phyloP scores from a whole-genome alignment of 352 stramenopile genomes.

The Phytophthora vignae region DNA sequence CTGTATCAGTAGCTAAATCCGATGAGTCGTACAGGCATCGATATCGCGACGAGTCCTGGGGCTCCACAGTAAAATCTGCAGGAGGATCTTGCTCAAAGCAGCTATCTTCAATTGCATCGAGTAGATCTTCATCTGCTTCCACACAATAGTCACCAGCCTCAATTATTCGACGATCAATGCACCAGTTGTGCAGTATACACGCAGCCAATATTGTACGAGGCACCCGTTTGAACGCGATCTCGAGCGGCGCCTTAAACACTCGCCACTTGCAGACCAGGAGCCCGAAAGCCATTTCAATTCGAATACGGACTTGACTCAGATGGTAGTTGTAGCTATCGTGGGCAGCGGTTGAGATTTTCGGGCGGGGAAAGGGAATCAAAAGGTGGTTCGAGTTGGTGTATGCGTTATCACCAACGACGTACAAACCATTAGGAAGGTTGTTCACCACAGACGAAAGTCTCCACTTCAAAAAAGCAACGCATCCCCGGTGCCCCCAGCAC shows the following conservation, averaged over 20 bases:
- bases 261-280: slow-evolving; percentile 3
- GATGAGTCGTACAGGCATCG: background rate
- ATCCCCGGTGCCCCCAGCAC: background rate
- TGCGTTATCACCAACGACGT: slow-evolving; percentile 3
- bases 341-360: background rate
- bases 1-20: background rate
- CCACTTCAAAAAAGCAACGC: slow-evolving; percentile 4
- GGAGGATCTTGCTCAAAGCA: background rate
- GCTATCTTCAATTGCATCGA: background rate
- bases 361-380: background rate
- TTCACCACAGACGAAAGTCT: slow-evolving; percentile 2
- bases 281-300: slow-evolving; percentile 9
- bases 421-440: background rate
- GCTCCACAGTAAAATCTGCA: background rate
- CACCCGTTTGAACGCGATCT: slow-evolving; percentile 12
- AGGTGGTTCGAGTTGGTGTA: slow-evolving; percentile 3
- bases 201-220: slow-evolving; percentile 7
- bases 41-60: background rate
- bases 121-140: slow-evolving; percentile 4
- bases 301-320: slow-evolving; percentile 9
- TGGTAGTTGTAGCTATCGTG: background rate
- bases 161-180: background rate
- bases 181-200: slow-evolving; percentile 2
- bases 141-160: background rate
- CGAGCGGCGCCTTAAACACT: slow-evolving; percentile 3